A percentile compares a stretch with the other conserved stretches of the same genome.
phyloP scores from a whole-genome alignment of 164 flowering plant genomes.

The Taxillus chinensis region DNA sequence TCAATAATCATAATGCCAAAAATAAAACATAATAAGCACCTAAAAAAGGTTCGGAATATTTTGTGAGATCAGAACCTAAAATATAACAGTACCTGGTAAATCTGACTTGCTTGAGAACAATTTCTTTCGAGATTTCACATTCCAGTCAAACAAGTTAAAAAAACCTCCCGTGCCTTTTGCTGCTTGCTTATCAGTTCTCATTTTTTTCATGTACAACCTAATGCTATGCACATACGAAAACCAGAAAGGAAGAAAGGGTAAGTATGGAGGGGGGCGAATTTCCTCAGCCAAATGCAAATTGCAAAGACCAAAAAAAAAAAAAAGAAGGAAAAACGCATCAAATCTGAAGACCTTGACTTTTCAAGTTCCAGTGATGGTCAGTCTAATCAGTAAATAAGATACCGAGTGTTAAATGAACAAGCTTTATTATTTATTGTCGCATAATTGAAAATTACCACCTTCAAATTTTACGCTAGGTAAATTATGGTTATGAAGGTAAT shows the following conservation, averaged over 20 bases:
- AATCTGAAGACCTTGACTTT: too few species aligned
- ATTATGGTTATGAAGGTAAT: too few species aligned
- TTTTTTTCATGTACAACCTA: conserved; percentile 16
- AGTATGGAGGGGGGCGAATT: not conserved
- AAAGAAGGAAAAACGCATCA: too few species aligned
- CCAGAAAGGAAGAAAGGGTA: not conserved
- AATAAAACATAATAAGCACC: too few species aligned
- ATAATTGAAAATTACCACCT: too few species aligned
- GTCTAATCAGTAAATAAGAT: too few species aligned
- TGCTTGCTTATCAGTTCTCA: conserved; percentile 57
- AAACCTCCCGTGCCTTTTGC: conserved; percentile 60
- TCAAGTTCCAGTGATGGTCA: too few species aligned
- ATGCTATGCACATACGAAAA: conserved; percentile 1
- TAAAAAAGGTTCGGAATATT: not conserved
- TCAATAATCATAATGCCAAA: not conserved
- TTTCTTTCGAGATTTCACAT: conserved; percentile 78
- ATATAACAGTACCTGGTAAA: conserved; percentile 38
- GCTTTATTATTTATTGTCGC: too few species aligned
- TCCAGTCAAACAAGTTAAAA: conserved; percentile 90
- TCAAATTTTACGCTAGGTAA: too few species aligned
- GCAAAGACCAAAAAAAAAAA: too few species aligned
- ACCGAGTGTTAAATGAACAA: too few species aligned
- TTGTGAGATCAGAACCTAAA: not conserved
- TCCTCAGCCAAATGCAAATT: too few species aligned
- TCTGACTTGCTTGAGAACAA: conserved; percentile 66